phyloP scores from a whole-genome alignment of 2,329 filamentous ascomycete species.

The Clarireedia hainanense region DNA sequence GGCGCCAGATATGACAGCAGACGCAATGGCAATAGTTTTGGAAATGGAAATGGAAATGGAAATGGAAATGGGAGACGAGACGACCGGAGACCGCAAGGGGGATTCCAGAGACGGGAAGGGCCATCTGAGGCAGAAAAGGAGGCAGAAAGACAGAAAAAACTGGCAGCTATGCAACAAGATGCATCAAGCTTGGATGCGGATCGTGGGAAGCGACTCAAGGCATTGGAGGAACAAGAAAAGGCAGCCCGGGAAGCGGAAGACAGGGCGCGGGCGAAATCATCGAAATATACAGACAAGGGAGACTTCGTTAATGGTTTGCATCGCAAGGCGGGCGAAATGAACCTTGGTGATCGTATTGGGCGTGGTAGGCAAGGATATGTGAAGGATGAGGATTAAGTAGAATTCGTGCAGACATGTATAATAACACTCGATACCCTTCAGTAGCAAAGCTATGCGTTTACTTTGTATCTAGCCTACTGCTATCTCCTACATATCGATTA shows the following conservation, averaged over 20 bases:
- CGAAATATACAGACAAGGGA: conserved; percentile 54
- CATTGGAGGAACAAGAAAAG: conserved; percentile 58
- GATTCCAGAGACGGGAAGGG: background rate
- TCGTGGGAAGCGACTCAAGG: conserved; percentile 58
- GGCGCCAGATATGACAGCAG: conserved; percentile 20
- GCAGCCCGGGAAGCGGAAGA: conserved; percentile 60
- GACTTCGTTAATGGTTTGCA: conserved; percentile 59
- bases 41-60: conserved; percentile 26
- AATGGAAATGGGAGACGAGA: conserved; percentile 23
- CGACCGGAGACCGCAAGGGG: conserved; percentile 14
- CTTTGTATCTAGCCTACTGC: background rate
- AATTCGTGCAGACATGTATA: background rate
- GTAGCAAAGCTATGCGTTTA: background rate
- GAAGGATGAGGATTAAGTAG: conserved; percentile 33
- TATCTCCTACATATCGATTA: background rate
- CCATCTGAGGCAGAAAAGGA: conserved; percentile 30
- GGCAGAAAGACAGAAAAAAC: conserved; percentile 55
- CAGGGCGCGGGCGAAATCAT: conserved; percentile 46
- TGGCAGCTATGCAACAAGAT: conserved; percentile 67
- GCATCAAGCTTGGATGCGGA: conserved; percentile 64
- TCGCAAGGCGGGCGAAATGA: conserved; percentile 46
- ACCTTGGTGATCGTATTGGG: conserved; percentile 44
- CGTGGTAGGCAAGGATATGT: conserved; percentile 39
- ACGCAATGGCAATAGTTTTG: conserved; percentile 19
- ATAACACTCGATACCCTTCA: background rate